Base-by-base conservation (phyloP, 108 stramenopile species). In the Cylindrotheca closterium region DNA sequence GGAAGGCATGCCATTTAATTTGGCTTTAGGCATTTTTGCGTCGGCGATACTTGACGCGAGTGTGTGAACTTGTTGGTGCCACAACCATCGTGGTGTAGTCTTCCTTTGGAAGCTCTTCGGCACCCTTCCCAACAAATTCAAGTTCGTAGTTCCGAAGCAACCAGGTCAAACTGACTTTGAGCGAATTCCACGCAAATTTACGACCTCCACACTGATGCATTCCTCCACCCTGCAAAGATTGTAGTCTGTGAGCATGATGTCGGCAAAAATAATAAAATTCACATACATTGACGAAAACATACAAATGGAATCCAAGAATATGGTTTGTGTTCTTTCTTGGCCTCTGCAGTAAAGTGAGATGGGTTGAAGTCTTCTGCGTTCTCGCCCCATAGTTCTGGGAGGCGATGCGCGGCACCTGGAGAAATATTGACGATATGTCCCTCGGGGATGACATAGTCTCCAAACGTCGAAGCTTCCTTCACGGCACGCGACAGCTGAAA, bases 31-130 rank as follows among this genome's bases (percentile, higher is more conserved):
- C 37, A 42, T 10, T 15, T 19, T 33, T 53, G 42, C 67, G 67
- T 0, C 65, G 64, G 30, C 32, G 74, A 77, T 82, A 87, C 37
- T 62, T 54, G 1, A 87, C 84, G 42, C 34, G 76, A 47, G 51
- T 61, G 50, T 77, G 78, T n/a, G 70, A 48, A 29, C 67, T 81
- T 62, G 81, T 85, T 45, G 86, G 86, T 5, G 81, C 79, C 47
- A 89, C 88, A 42, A 89, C 88, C 81, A 89, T 83, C 42, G 84
- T 81, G 23, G 65, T 60, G 68, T 80, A 89, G 72, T 87, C 71
- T 21, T 78, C 31, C 58, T 77, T 58, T 17, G 88, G 88, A 1
- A 87, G 28, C 2, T 67, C 68, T 22, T 48, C 56, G 10, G 74
- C 67, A 3, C 67, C 67, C 30, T 57, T 51, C 18, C 67, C 67